Conservation (phyloP, 2,329 filamentous ascomycete genomes). For the Aspergillus fijiensis region DNA sequence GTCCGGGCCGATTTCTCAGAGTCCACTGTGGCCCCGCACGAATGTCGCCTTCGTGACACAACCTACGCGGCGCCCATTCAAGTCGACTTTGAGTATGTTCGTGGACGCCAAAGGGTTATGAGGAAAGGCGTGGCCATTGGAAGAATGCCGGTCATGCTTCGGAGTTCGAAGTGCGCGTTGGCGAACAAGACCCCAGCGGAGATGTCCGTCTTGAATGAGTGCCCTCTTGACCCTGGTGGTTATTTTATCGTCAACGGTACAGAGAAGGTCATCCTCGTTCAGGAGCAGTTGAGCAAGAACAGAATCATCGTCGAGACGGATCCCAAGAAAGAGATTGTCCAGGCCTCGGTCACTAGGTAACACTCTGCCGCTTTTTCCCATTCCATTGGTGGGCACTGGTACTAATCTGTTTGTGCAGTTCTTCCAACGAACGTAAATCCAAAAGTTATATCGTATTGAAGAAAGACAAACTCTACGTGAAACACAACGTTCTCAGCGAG, state of each 20-base stretch:
- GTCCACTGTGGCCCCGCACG: constrained; percentile 78
- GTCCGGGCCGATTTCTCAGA: constrained; percentile 38
- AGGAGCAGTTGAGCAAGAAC: constrained; percentile 99
- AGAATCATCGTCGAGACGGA: constrained; percentile 95
- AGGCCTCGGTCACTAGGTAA: constrained; percentile 82
- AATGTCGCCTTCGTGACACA: constrained; percentile 93
- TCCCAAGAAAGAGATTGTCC: constrained; percentile 86
- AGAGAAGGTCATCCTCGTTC: constrained; percentile 97
- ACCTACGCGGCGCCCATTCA: constrained; percentile 96
- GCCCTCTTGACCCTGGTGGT: constrained; percentile 89
- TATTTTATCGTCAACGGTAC: constrained; percentile 98
- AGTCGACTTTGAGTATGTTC: constrained; percentile 86
- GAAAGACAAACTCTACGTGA: constrained; percentile 84
- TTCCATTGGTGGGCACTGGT: neutral
- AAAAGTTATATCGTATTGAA: constrained; percentile 96
- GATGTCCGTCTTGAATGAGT: constrained; percentile 93
- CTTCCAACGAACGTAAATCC: constrained; percentile 94
- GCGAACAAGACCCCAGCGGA: constrained; percentile 78
- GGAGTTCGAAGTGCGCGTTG: constrained; percentile 89
- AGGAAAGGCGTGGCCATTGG: constrained; percentile 76
- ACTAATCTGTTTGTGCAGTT: constrained; percentile 56
- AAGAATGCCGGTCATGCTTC: constrained; percentile 93
- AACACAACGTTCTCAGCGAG: constrained; percentile 90
- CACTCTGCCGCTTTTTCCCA: neutral
- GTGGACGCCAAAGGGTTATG: constrained; percentile 74